These are phyloP conservation scores for Melampsora americana DNA, from an alignment of 1,284 basidiomycete genomes.

Conservation along the genomic window DNA sequence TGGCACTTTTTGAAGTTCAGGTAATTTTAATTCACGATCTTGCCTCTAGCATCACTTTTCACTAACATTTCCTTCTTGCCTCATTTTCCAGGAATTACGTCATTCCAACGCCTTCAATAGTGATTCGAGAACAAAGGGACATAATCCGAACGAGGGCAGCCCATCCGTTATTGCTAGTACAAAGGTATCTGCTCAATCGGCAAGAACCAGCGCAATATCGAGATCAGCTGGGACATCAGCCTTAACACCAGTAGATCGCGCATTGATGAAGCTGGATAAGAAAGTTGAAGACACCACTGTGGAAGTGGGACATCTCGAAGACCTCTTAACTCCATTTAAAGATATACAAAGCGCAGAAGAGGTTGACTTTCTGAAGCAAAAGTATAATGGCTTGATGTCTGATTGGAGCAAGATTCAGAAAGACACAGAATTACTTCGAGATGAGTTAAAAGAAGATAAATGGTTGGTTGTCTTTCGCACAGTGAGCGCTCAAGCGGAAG, in stretches of 20 bases:
- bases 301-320: conserved; percentile 4
- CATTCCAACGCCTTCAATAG: conserved; percentile 23
- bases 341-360: neutral
- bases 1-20: conserved; percentile 29
- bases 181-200: neutral
- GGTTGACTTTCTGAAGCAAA: neutral
- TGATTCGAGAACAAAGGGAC: conserved; percentile 8
- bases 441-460: conserved; percentile 52
- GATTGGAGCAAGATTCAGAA: conserved; percentile 49
- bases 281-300: conserved; percentile 15
- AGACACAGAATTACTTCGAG: conserved; percentile 49
- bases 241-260: conserved; percentile 31
- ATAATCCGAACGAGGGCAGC: neutral
- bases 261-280: conserved; percentile 25
- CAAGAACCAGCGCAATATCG: neutral
- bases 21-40: neutral
- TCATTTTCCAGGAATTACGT: conserved; percentile 20
- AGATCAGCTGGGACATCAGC: conserved; percentile 17
- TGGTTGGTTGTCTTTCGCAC: conserved; percentile 51
- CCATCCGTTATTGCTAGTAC: neutral
- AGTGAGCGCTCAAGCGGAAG: conserved; percentile 50
- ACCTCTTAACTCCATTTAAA: neutral
- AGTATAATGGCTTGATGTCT: conserved; percentile 46
- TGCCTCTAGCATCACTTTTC: neutral
- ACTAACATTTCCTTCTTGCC: neutral